phyloP scores from a whole-genome alignment of 192 early-diverging fungal genomes.

The Umbelopsis sp. region DNA sequence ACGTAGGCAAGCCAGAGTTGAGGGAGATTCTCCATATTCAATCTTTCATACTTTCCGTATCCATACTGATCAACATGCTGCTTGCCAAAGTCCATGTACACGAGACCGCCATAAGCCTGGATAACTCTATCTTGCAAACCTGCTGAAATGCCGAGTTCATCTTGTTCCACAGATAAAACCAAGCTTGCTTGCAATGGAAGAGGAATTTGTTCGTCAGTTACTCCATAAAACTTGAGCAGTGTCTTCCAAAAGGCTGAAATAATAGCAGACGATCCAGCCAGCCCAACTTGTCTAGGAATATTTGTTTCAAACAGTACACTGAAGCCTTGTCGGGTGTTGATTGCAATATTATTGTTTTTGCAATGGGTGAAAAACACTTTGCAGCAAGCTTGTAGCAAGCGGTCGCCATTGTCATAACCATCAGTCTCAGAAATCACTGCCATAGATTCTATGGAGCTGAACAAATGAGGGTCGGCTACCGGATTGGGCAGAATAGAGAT shows the following conservation, averaged over 20 bases:
- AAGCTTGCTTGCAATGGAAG: constrained; percentile 54
- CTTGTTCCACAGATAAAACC: constrained; percentile 53
- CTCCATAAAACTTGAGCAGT: constrained; percentile 41
- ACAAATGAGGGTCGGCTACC: constrained; percentile 38
- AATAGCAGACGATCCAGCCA: constrained; percentile 58
- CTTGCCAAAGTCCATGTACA: constrained; percentile 67
- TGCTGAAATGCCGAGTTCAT: constrained; percentile 58
- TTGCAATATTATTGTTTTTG: constrained; percentile 30
- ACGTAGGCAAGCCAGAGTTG: constrained; percentile 56
- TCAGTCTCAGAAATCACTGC: constrained; percentile 36
- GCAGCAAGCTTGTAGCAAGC: constrained; percentile 52
- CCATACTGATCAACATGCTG: constrained; percentile 45
- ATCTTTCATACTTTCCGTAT: constrained; percentile 49
- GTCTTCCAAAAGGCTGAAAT: constrained; percentile 56
- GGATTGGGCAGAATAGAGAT: constrained; percentile 46
- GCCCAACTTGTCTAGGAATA: constrained; percentile 60
- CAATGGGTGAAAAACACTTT: constrained; percentile 56
- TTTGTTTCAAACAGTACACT: constrained; percentile 53
- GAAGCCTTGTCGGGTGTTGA: constrained; percentile 51
- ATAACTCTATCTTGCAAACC: constrained; percentile 70
- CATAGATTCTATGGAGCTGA: constrained; percentile 37
- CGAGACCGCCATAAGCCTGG: constrained; percentile 57
- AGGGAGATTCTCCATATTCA: constrained; percentile 44
- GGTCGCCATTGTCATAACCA: constrained; percentile 54
- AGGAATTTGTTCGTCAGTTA: constrained; percentile 40